A percentile compares a stretch with the other conserved stretches of the same genome.
Conservation (phyloP, 2,329 filamentous ascomycete species). For the Fusarium oxysporum region DNA sequence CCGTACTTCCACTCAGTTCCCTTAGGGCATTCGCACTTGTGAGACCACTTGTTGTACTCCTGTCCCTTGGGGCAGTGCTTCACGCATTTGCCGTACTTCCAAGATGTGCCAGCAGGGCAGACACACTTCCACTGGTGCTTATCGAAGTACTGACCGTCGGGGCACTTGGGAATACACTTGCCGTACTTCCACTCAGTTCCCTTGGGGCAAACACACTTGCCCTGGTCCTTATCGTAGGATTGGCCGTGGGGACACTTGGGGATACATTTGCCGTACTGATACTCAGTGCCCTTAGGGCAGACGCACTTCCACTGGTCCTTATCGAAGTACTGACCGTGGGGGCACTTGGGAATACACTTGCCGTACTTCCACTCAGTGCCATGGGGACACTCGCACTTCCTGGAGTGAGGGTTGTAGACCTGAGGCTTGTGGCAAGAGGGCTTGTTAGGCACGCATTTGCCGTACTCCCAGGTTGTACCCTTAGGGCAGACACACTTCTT, state of each 20-base stretch:
- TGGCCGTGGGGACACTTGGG: slow-evolving; percentile 2
- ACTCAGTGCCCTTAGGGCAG: slow-evolving; percentile 8
- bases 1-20: slow-evolving; percentile 14
- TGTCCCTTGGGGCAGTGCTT: no score
- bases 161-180: slow-evolving; percentile 22
- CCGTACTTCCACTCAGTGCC: slow-evolving; percentile 8
- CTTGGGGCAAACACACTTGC: slow-evolving; percentile 17
- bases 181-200: slow-evolving; percentile 7
- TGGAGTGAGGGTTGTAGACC: slow-evolving; percentile 3
- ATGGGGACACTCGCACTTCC: slow-evolving; percentile 22
- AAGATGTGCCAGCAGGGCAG: slow-evolving; percentile 9
- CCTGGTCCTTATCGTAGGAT: background rate
- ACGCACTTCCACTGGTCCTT: background rate
- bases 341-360: slow-evolving; percentile 16
- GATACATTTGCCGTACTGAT: slow-evolving; percentile 25
- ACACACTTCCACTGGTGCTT: background rate
- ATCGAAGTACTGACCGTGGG: slow-evolving; percentile 8
- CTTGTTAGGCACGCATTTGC: slow-evolving; percentile 16
- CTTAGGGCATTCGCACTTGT: slow-evolving; percentile 18
- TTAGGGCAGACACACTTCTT: slow-evolving; percentile 27
- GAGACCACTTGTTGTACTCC: no score
- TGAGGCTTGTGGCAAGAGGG: slow-evolving; percentile 7
- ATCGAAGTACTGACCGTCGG: background rate
- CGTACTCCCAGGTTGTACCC: background rate
- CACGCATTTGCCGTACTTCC: background rate